A percentile compares a stretch with the other conserved stretches of the same genome.
phyloP scores from a whole-genome alignment of 2,329 filamentous ascomycete genomes.

The Colletotrichum endophyticum region DNA sequence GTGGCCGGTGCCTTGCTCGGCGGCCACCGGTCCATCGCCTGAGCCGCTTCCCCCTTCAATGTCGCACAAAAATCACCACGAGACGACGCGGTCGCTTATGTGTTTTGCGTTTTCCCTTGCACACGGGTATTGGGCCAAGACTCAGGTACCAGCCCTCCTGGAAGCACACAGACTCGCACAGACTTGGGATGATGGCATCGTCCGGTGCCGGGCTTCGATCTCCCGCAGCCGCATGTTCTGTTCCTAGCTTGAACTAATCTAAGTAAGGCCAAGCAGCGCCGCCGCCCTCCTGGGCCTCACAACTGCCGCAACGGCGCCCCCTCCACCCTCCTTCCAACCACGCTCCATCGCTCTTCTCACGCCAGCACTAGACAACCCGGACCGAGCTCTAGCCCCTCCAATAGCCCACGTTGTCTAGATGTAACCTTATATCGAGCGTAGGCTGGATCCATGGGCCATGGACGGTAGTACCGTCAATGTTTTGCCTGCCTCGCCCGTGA shows the following conservation, averaged over 20 bases:
- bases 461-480: neutral
- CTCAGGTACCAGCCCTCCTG: neutral
- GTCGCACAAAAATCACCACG: conserved; percentile 4
- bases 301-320: conserved; percentile 2
- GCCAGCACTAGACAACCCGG: neutral
- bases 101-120: neutral
- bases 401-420: conserved; percentile 5
- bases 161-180: neutral
- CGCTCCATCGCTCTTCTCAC: neutral
- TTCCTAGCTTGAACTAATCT: neutral
- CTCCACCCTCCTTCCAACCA: neutral
- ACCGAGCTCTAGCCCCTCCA: neutral
- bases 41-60: neutral
- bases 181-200: neutral
- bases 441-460: neutral
- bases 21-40: neutral
- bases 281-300: neutral
- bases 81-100: neutral
- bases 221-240: conserved; percentile 2
- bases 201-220: neutral
- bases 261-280: neutral
- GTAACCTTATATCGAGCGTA: neutral
- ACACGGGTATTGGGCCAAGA: neutral
- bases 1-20: neutral
- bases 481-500: neutral